phyloP scores from a whole-genome alignment of 75 land plant genomes.

The Azolla pinnata region DNA sequence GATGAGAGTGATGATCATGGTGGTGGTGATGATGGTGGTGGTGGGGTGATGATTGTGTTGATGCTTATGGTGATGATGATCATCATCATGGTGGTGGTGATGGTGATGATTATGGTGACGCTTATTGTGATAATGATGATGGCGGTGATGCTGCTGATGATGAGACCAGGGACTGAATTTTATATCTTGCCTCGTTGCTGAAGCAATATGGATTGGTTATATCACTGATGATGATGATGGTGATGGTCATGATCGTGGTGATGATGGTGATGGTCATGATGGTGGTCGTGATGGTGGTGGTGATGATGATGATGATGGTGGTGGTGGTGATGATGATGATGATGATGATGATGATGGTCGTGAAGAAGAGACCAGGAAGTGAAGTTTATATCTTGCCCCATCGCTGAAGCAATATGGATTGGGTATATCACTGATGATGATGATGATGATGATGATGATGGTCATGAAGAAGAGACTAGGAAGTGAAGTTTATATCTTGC shows the following conservation, averaged over 20 bases:
- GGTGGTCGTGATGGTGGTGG: neutral
- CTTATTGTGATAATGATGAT: too few species aligned
- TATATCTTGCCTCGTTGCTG: too few species aligned
- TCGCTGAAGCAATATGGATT: too few species aligned
- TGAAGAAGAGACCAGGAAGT: neutral
- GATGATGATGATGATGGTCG: neutral
- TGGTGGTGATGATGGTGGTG: too few species aligned
- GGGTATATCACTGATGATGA: constrained; percentile 10
- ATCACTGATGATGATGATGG: neutral
- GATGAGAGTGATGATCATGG: too few species aligned
- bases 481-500: neutral
- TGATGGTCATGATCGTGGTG: neutral
- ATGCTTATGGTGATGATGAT: neutral
- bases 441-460: neutral
- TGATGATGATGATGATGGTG: neutral
- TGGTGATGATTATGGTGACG: too few species aligned
- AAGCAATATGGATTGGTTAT: constrained; percentile 17
- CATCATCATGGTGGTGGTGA: too few species aligned
- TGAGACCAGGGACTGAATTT: neutral
- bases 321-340: neutral
- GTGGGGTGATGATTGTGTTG: too few species aligned
- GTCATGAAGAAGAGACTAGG: neutral
- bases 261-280: neutral
- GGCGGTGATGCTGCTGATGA: neutral
- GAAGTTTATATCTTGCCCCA: neutral